Evolutionary conservation across 2,329 filamentous ascomycete species (phyloP), one percentile per base, ranked within the genome.

Genomic region (Lomentospora prolificans): DNA sequence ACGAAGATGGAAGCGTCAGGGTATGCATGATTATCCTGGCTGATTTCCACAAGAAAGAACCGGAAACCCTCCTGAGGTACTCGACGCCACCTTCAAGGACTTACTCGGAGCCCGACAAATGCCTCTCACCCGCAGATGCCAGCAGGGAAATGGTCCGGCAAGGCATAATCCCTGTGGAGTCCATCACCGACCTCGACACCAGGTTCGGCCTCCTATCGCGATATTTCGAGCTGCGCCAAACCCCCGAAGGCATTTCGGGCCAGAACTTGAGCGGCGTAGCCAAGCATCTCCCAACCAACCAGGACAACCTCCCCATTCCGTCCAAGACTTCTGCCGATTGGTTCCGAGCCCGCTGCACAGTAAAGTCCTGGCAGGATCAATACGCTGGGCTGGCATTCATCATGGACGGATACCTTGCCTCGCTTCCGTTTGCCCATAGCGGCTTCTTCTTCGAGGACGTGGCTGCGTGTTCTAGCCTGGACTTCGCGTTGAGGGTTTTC

Each of bases 401-500:
- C 1, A 69, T 76, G 65, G 76, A 79, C 30, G 70, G 66, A 0
- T 72, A 64, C 0, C 59, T 78, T 3, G 64, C 72, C 0, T 77
- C 78, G 36, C 31, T 72, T 1, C 74, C 75, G 0, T 59, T 79
- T 52, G 65, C 64, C 1, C 74, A 75, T 53, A 68, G 64, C 53
- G 67, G 73, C 8, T 61, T 69, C 64, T 74, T 68, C 60, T 66
- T 78, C 36, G 69, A 73, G 1, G 74, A 79, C 36, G 67, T 66
- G 0, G 68, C 60, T 5, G 73, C 75, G 2, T 75, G 71, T 53
- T 72, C 71, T 2, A 73, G 69, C 8, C 60, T 79, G n/a, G 76
- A 80, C 59, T 79, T 79, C 62, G 70, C 77, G 3, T 57, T 80
- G 56, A 65, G 76, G 0, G 59, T 76, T 5, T 73, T 76, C 57